Evolutionary conservation across 2,329 filamentous ascomycete species (phyloP).

Genomic region (Sclerotinia glacialis): DNA sequence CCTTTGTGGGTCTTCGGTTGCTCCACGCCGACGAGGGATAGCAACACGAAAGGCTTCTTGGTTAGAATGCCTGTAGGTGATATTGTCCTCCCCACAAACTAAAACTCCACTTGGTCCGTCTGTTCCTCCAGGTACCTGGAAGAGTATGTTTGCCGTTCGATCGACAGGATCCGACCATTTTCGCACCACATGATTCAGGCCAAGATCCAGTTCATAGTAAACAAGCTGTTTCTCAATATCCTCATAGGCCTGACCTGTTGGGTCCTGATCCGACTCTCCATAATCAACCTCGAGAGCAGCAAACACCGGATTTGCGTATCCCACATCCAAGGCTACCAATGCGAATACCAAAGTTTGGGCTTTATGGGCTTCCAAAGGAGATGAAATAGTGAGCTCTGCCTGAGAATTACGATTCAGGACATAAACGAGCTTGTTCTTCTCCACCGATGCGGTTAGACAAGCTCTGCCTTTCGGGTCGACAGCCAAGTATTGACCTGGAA

Average conservation of each 20-base stretch:
- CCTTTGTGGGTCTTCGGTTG: constrained; percentile 86
- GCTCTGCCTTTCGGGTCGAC: constrained; percentile 95
- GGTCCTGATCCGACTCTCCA: constrained; percentile 84
- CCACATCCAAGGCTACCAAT: constrained; percentile 85
- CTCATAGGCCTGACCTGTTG: constrained; percentile 75
- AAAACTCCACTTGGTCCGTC: constrained; percentile 94
- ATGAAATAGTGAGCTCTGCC: constrained; percentile 93
- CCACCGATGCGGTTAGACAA: constrained; percentile 86
- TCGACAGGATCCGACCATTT: constrained; percentile 96
- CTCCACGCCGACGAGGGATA: constrained; percentile 80
- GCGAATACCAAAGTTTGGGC: constrained; percentile 86
- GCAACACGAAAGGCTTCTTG: constrained; percentile 85
- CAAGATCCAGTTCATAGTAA: constrained; percentile 96
- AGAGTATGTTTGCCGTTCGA: constrained; percentile 81
- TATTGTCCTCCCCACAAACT: constrained; percentile 89
- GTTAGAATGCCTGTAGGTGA: constrained; percentile 97
- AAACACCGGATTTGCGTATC: constrained; percentile 96
- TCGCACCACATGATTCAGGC: constrained; percentile 92
- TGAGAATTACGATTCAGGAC: constrained; percentile 94
- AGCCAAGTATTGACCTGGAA: constrained; percentile 94
- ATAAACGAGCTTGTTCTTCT: constrained; percentile 99
- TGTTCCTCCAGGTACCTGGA: constrained; percentile 90
- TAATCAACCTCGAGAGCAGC: constrained; percentile 94
- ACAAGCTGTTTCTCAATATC: constrained; percentile 88
- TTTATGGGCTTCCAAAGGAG: constrained; percentile 93